Base-by-base conservation (phyloP, 2,329 filamentous ascomycete genomes). In the Scytalidium lignicola region DNA sequence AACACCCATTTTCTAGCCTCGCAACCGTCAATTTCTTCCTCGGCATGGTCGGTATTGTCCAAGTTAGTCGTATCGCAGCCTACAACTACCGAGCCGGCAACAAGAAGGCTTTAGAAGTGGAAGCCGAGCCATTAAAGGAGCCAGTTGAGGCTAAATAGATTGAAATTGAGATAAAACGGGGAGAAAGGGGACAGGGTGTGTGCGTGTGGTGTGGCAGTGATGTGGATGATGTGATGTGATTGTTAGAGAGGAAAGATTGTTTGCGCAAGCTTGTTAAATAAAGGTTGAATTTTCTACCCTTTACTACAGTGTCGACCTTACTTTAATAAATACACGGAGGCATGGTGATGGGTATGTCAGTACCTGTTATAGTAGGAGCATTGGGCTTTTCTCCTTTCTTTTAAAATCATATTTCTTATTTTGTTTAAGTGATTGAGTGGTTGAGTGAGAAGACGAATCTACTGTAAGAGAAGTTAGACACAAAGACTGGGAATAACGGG, bases 1-100 rank as follows among this genome's bases (percentile, higher is more conserved):
- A 37, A 37, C 32, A 17, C 48, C 32, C 7, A 46, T 9, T 32
- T 18, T 13, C 40, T 54, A 90, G 86, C 53, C 84, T 99, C 51
- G 93, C 93, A 53, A 84, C 90, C 48, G 93, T 97, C 67, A 99
- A 99, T 82, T 96, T 96, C 81, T 95, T 96, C 79, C 86, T 99
- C 61, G 92, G 88, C 62, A 74, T 86, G 58, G 91, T 96, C 55
- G 93, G 93, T 62, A 74, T 88, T 51, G 79, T 89, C 57, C 93
- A 99, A 76, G 78, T 89, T 57, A 74, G 74, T 58, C 85, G 93
- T 62, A 96, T 97, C 64, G 69, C 82, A 59, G 49, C 80, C 62
- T 86, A 84, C 68, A 76, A 85, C 60, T 70, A 74, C 57, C 78
- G 75, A 52, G 70, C 84, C 64, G 83, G 88, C 73, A 67, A 74